phyloP scores from a whole-genome alignment of 2,329 filamentous ascomycete species.

The Teratosphaeria viscida region DNA sequence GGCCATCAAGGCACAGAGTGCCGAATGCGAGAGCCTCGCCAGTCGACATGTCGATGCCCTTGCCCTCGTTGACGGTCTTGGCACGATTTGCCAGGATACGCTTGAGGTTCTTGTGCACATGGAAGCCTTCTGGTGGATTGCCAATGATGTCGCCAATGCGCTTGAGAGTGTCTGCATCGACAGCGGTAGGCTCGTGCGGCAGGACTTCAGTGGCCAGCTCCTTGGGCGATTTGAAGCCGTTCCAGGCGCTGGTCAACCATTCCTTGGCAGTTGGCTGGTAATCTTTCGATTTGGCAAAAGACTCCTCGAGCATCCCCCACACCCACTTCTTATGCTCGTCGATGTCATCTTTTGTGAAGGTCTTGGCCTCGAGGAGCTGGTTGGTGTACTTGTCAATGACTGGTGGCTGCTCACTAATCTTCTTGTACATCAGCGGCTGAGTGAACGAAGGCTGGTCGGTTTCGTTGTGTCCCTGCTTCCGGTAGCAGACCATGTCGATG shows the following conservation, averaged over 20 bases:
- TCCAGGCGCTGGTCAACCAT: conserved; percentile 98
- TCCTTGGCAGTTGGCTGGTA: conserved; percentile 95
- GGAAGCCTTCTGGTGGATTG: conserved; percentile 70
- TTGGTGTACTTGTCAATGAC: conserved; percentile 87
- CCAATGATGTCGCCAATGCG: conserved; percentile 77
- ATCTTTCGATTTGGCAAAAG: conserved; percentile 93
- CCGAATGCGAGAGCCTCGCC: conserved; percentile 94
- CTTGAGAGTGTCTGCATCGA: conserved; percentile 61
- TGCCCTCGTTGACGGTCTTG: conserved; percentile 84
- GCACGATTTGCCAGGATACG: conserved; percentile 82
- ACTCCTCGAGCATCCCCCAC: conserved; percentile 97
- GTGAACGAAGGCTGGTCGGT: conserved; percentile 99
- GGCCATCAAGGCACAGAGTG: conserved; percentile 78
- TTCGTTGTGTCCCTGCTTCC: conserved; percentile 98
- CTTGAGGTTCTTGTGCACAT: conserved; percentile 89
- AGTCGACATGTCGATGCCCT: conserved; percentile 95
- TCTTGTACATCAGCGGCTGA: conserved; percentile 99
- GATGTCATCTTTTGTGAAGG: conserved; percentile 93
- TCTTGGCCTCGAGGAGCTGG: conserved; percentile 82
- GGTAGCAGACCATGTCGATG: conserved; percentile 96
- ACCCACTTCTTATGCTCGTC: conserved; percentile 99
- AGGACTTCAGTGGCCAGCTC: conserved; percentile 90
- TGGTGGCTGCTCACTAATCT: conserved; percentile 71
- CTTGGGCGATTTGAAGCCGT: conserved; percentile 98
- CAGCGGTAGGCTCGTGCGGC: conserved; percentile 78